Conservation (phyloP, 2,329 filamentous ascomycete genomes). For the Cyphellophora attinorum region DNA sequence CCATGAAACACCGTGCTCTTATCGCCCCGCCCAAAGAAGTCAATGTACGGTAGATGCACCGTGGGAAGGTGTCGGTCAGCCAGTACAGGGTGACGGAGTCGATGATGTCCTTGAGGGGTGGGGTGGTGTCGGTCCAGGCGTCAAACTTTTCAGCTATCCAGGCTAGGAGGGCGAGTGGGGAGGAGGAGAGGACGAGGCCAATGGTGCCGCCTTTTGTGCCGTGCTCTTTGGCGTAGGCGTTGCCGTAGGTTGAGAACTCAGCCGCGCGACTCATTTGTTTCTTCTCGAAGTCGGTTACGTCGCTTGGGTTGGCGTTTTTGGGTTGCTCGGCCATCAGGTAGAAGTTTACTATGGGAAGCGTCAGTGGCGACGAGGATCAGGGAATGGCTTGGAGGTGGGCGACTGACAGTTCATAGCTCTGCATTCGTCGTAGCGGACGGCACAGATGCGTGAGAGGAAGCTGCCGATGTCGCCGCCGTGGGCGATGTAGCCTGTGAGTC, state of each 20-base stretch:
- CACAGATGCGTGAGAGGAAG: slow-evolving; percentile 33
- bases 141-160: slow-evolving; percentile 37
- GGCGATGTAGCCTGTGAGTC: slow-evolving; percentile 43
- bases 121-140: slow-evolving; percentile 26
- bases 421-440: slow-evolving; percentile 26
- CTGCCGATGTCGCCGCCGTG: slow-evolving; percentile 51
- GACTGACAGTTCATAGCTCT: background rate
- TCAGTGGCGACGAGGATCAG: no score
- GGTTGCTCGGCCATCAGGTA: background rate
- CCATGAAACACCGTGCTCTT: no score
- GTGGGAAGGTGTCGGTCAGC: no score
- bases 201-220: slow-evolving; percentile 47
- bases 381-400: background rate
- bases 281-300: slow-evolving; percentile 23
- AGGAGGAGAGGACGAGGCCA: slow-evolving; percentile 43
- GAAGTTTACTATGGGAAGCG: background rate
- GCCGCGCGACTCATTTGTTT: slow-evolving; percentile 25
- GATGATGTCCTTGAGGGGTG: slow-evolving; percentile 23
- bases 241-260: slow-evolving; percentile 32
- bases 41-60: no score
- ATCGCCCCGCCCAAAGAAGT: no score
- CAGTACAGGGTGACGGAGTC: slow-evolving; percentile 28
- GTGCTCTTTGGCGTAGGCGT: slow-evolving; percentile 44
- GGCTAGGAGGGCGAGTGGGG: slow-evolving; percentile 45
- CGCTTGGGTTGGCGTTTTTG: background rate